These are phyloP conservation scores for Candida tetrigidarum DNA, from an alignment of 1,139 yeast species.

Conservation along the genomic window DNA sequence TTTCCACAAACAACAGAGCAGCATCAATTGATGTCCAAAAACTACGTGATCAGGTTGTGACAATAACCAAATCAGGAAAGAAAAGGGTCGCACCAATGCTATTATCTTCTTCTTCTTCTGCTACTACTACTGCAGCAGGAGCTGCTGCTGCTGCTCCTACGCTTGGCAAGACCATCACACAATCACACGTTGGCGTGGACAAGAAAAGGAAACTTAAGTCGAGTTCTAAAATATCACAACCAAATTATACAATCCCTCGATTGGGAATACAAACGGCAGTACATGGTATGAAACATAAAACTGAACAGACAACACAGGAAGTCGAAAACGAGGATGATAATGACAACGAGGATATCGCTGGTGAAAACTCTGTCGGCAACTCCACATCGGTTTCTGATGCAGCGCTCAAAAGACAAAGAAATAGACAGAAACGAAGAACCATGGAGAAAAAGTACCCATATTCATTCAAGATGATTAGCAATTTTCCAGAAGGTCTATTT, in stretches of 20 bases:
- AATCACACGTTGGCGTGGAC: constrained; percentile 4
- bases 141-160: constrained; percentile 22
- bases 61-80: constrained; percentile 77
- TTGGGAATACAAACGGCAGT: constrained; percentile 53
- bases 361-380: constrained; percentile 25
- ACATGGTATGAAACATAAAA: constrained; percentile 40
- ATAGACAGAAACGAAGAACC: constrained; percentile 31
- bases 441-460: constrained; percentile 45
- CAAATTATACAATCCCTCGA: constrained; percentile 48
- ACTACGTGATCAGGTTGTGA: constrained; percentile 30
- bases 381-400: constrained; percentile 32
- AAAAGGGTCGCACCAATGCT: constrained; percentile 86
- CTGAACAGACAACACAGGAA: constrained; percentile 12
- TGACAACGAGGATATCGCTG: constrained; percentile 48
- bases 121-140: too few species aligned
- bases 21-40: constrained; percentile 15
- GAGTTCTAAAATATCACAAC: constrained; percentile 40
- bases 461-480: constrained; percentile 38
- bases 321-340: constrained; percentile 36
- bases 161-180: constrained; percentile 8
- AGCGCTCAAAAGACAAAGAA: constrained; percentile 38
- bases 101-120: constrained; percentile 53
- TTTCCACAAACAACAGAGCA: neutral
- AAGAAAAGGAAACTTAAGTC: constrained; percentile 11
- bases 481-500: constrained; percentile 42